Conservation (phyloP, 768 basidiomycete species). For the Kwoniella shandongensis region DNA sequence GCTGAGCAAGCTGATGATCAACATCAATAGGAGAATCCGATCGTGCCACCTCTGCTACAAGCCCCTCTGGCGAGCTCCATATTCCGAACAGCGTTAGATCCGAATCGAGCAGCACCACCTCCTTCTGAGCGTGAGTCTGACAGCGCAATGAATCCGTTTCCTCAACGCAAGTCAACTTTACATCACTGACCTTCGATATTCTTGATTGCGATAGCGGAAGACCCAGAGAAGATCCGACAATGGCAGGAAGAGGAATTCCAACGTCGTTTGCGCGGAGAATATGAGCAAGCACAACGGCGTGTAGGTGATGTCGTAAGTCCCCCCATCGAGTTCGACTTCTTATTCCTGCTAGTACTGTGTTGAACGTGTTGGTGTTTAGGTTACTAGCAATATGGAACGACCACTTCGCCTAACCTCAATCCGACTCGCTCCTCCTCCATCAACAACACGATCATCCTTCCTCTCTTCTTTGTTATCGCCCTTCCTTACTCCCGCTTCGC, state of each 20-base stretch:
- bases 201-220: slow-evolving; percentile 27
- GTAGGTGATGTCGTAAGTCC: slow-evolving; percentile 65
- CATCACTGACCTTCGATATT: no score
- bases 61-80: slow-evolving; percentile 32
- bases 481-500: slow-evolving; percentile 54
- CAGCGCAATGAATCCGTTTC: no score
- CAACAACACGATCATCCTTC: slow-evolving; percentile 72
- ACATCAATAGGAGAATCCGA: neutral
- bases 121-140: slow-evolving; percentile 6
- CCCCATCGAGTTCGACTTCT: neutral
- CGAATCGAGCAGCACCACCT: slow-evolving; percentile 1
- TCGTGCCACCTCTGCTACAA: slow-evolving; percentile 1
- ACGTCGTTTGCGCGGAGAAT: slow-evolving; percentile 70
- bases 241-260: slow-evolving; percentile 76
- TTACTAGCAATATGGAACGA: slow-evolving; percentile 66
- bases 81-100: slow-evolving; percentile 26
- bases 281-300: slow-evolving; percentile 67
- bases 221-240: slow-evolving; percentile 62
- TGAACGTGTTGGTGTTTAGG: slow-evolving; percentile 55
- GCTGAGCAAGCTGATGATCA: neutral
- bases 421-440: slow-evolving; percentile 72
- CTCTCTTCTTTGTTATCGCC: slow-evolving; percentile 76
- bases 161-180: no score
- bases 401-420: slow-evolving; percentile 72
- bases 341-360: neutral